Conservation (phyloP, 768 basidiomycete species). For the Termitomyces sp. region DNA sequence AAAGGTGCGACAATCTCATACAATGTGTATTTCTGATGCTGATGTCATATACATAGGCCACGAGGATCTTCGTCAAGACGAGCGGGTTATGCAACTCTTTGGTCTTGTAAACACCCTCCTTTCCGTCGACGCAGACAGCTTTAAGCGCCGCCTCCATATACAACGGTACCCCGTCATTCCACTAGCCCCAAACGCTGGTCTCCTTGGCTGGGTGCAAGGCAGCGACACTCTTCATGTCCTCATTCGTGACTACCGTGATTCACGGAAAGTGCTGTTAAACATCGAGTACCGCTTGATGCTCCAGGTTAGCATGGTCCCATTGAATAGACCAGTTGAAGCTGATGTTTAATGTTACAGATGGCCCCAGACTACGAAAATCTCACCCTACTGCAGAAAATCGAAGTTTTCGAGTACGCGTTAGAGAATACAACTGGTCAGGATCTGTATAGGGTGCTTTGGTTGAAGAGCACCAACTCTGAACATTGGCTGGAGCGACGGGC, state of each 20-base stretch:
- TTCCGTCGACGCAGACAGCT: constrained; percentile 89
- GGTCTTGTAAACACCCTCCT: constrained; percentile 94
- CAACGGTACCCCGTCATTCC: constrained; percentile 93
- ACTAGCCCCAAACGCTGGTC: constrained; percentile 91
- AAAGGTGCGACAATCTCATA: constrained; percentile 59
- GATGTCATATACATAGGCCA: constrained; percentile 58
- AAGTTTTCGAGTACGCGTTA: constrained; percentile 97
- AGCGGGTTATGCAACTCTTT: constrained; percentile 98
- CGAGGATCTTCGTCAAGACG: constrained; percentile 98
- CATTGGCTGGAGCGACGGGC: constrained; percentile 97
- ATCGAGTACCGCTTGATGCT: constrained; percentile 99
- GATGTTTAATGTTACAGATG: constrained; percentile 57
- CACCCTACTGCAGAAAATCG: constrained; percentile 93
- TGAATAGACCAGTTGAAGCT: background rate
- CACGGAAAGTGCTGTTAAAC: constrained; percentile 92
- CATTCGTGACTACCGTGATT: constrained; percentile 94
- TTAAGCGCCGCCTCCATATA: constrained; percentile 93
- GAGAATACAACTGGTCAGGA: constrained; percentile 99
- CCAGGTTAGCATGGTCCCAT: constrained; percentile 49
- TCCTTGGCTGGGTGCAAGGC: constrained; percentile 93
- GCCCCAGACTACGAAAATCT: constrained; percentile 97
- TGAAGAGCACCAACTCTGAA: constrained; percentile 93
- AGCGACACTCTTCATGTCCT: constrained; percentile 95
- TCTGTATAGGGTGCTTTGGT: constrained; percentile 93
- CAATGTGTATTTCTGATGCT: background rate